Conservation (phyloP, 1,284 basidiomycete genomes). For the Exobasidium rhododendri region DNA sequence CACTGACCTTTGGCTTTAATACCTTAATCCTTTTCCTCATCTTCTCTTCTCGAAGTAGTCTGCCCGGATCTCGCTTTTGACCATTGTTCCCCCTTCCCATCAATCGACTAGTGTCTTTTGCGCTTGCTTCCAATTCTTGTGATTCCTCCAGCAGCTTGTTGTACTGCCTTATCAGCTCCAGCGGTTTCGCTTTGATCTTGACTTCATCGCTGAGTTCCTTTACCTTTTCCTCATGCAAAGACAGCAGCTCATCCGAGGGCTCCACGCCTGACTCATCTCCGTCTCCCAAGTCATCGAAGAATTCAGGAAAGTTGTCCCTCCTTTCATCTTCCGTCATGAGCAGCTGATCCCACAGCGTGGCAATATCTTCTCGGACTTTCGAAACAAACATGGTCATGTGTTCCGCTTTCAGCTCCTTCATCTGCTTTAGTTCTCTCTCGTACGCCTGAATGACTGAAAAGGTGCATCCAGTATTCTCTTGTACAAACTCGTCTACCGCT, state of each 20-base stretch:
- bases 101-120: conserved; percentile 59
- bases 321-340: conserved; percentile 80
- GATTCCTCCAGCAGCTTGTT: conserved; percentile 79
- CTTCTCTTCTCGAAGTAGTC: conserved; percentile 86
- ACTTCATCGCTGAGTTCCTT: conserved; percentile 74
- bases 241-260: conserved; percentile 61
- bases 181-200: conserved; percentile 70
- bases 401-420: conserved; percentile 81
- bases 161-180: conserved; percentile 79
- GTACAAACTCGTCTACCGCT: conserved; percentile 53
- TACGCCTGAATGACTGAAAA: conserved; percentile 72
- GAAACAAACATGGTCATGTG: conserved; percentile 81
- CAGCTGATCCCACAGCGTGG: conserved; percentile 76
- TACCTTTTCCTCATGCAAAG: conserved; percentile 83
- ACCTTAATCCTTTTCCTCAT: conserved; percentile 92
- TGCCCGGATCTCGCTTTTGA: conserved; percentile 43
- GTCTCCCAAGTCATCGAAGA: conserved; percentile 30
- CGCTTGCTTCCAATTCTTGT: conserved; percentile 61
- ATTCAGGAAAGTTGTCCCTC: conserved; percentile 56
- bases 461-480: conserved; percentile 66
- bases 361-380: conserved; percentile 78
- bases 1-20: conserved; percentile 79
- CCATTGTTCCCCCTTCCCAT: conserved; percentile 64
- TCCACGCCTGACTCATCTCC: conserved; percentile 16
- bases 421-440: conserved; percentile 81